Base-by-base conservation (phyloP, 306 rosid genomes). In the Pyrus communis region DNA sequence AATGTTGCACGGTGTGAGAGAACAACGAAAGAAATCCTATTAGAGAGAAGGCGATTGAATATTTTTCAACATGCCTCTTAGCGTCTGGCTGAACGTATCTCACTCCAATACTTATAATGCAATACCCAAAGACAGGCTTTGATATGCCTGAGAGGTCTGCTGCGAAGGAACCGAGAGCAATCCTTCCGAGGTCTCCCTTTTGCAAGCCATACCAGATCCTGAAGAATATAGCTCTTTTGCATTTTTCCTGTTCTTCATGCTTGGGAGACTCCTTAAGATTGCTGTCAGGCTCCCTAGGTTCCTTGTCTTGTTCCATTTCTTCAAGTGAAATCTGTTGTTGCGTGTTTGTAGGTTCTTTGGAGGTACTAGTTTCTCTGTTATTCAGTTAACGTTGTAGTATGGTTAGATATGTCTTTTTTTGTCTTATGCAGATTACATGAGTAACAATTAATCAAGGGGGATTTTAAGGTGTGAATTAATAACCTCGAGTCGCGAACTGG, bases 1-100 rank as follows among this genome's bases (percentile, higher is more conserved):
- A 93, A 77, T 93, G 98, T 78, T 91, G 98, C 88, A 91, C 40
- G 74, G 96, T 91, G 77, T 89, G 82, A 40, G 91, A 91, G 75
- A 89, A 89, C 55, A 93, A 70, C 76, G 97, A 89, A 71, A 93
- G 85, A 69, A 93, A 35, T 70, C 96, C 98, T 74, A 93, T 71
- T 42, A 68, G 70, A 38, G 88, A 80, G 72, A 93, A 93, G 67
- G 82, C 35, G 54, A 86, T 81, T 60, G 98, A 88, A 82, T 63
- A 93, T 45, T 43, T 11, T 60, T 86, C 95, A 68, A 93, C 98
- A 55, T 84, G 28, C 67, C 67, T 70, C 82, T 79, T 82, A 82
- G 97, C 89, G 79, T 89, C 73, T 5, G 30, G 31, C 1, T 83
- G 0, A 25, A 80, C 88, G 79, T 93, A 93, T 76, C 93, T 93